A percentile compares a stretch with the other conserved stretches of the same genome.
Evolutionary conservation across 1,284 basidiomycete species (phyloP).

Genomic region (Moesziomyces sp.): DNA sequence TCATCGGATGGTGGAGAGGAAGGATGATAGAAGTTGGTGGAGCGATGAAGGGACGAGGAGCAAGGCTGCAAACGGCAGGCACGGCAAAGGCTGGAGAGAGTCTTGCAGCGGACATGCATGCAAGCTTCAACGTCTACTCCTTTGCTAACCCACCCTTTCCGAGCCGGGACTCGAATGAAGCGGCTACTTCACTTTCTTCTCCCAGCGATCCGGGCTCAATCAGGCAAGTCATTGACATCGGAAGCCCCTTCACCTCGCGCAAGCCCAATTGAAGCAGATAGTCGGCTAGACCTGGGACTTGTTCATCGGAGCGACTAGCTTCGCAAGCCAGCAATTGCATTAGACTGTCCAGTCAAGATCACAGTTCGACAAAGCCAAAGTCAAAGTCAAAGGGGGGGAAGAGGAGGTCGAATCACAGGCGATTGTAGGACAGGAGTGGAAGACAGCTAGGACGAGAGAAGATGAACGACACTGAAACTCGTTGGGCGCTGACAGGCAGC

Average conservation of each 20-base stretch:
- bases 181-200: background rate
- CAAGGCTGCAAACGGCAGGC: slow-evolving; percentile 1
- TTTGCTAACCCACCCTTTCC: background rate
- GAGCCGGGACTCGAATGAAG: too few relatives aligned
- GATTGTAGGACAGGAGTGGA: background rate
- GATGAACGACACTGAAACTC: slow-evolving; percentile 9
- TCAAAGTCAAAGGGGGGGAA: too few relatives aligned
- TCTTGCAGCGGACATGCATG: slow-evolving; percentile 12
- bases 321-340: too few relatives aligned
- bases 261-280: too few relatives aligned
- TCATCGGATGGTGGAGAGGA: slow-evolving; percentile 21
- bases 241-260: too few relatives aligned
- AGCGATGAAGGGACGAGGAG: slow-evolving; percentile 3
- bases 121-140: slow-evolving; percentile 13
- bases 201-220: too few relatives aligned
- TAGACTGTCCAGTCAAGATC: too few relatives aligned
- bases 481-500: background rate
- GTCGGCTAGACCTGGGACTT: too few relatives aligned
- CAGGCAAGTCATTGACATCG: background rate
- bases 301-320: too few relatives aligned
- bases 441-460: background rate
- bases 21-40: slow-evolving; percentile 32
- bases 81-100: background rate
- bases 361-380: too few relatives aligned
- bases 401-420: background rate